Evolutionary conservation across 1,284 basidiomycete genomes (phyloP), one percentile per base, ranked within the genome.

Genomic region (Ganoderma multipileum): DNA sequence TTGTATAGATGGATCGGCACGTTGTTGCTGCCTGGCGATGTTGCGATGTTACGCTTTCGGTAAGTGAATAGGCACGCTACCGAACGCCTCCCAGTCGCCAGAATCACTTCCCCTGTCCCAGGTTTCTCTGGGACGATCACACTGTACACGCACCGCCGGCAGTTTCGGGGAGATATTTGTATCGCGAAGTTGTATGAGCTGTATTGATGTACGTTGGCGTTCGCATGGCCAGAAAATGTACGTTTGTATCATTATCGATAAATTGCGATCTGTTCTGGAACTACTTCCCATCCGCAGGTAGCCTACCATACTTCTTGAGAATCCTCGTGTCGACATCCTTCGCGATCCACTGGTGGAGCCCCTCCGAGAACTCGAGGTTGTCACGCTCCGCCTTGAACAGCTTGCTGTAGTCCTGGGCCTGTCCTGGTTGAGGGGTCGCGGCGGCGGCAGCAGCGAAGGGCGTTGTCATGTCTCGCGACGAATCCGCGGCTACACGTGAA

Each of bases 381-480:
- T 99, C 97, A 71, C 88, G 87, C 81, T 99, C 98, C 4, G 91
- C 90, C 74, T 94, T 94, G 86, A 97, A 97, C 59, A 99, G 80
- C 79, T 99, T 99, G 74, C 83, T 86, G 80, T 89, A 95, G 79
- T 99, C 97, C 74, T 95, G 93, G 54, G 90, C 87, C 62, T 86
- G 87, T 23, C 86, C 88, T 1, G 87, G 84, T 66, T 83, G 79
- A 67, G 79, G 79, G 26, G 47, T 50, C 47, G 79, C 81, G 36
- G 83, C 86, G 52, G 87, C 86, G n/a, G 87, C 86, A n/a, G 83
- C 83, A n/a, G 88, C 89, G 74, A 95, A 93, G 0, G 93, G 89
- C 57, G 90, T 89, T 42, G 87, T 86, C 87, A 93, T 89, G 78
- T 94, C 91, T 73, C 89, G 87, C 33, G 91, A 89, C 55, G 91